Conservation (phyloP, 352 stramenopile genomes). For the Elongisporangium prolatum region DNA sequence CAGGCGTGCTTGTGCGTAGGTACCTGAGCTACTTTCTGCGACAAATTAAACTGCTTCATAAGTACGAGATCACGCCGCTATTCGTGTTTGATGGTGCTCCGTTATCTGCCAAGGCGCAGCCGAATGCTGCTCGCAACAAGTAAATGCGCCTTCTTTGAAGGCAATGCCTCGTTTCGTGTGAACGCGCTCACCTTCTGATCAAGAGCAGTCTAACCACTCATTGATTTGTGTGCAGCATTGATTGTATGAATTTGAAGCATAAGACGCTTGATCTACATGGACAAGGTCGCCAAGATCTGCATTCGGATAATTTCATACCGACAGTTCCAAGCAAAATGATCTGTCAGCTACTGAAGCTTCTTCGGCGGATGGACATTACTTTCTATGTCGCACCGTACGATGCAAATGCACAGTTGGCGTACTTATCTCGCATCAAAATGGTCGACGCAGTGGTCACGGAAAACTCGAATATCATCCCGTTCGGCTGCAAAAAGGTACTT, state of each 20-base stretch:
- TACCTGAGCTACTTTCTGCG: conserved; percentile 88
- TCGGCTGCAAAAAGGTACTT: conserved; percentile 81
- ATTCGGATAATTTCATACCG: conserved; percentile 43
- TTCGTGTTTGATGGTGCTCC: conserved; percentile 93
- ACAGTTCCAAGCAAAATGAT: conserved; percentile 77
- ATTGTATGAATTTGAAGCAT: conserved; percentile 29
- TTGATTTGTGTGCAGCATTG: conserved; percentile 12
- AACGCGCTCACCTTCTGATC: background rate
- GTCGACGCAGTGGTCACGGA: conserved; percentile 96
- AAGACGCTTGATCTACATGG: conserved; percentile 28
- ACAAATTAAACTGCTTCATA: conserved; percentile 84
- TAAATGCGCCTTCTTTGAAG: conserved; percentile 10
- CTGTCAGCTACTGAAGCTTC: conserved; percentile 47
- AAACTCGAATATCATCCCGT: conserved; percentile 95
- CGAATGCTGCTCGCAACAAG: conserved; percentile 48
- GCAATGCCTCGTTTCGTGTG: no score
- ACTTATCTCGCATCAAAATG: conserved; percentile 80
- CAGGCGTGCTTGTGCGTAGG: conserved; percentile 7
- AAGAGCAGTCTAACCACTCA: background rate
- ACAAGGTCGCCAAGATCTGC: conserved; percentile 17
- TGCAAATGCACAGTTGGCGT: conserved; percentile 95
- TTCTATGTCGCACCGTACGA: conserved; percentile 97
- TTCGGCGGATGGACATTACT: conserved; percentile 65
- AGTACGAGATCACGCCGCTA: conserved; percentile 79
- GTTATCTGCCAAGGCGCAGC: conserved; percentile 81